Evolutionary conservation across 2,329 filamentous ascomycete species (phyloP), one percentile per base, ranked within the genome.

Genomic region (Didymosphaeria variabile): DNA sequence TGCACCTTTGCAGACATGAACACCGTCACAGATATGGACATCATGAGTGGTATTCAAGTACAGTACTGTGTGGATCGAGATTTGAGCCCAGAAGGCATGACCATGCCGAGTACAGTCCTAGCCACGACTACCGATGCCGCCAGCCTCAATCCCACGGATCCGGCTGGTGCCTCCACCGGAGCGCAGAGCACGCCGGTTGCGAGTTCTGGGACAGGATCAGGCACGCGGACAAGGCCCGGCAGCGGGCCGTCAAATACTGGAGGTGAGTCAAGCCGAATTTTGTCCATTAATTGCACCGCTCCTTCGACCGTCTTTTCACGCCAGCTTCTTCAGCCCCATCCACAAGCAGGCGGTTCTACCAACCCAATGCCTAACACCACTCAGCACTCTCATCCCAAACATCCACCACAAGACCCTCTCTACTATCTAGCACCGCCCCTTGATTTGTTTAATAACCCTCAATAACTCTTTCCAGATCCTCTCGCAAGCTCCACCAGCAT

Each of bases 1-100:
- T 67, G 65, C 45, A 65, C 62, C 1, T 67, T 63, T 32, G 58
- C 55, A 8, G 63, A 65, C 34, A 65, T 67, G 65, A 65, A 67
- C 29, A 65, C 62, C 1, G 21, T 40, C 19, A 67, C 65, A n/a
- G 65, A 67, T 59, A 31, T 65, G 7, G 31, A 42, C 26, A 55
- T 57, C 1, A 10, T 65, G 7, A 65, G 62, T 19, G 57, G 45
- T 5, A 56, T 67, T 10, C 65, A 67, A 19, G 56, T 65, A 17
- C 42, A 54, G 45, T 67, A 65, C 47, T 67, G 65, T 45, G 50
- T 50, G 6, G 65, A 67, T 31, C 29, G 59, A 5, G 49, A 47
- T 2, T 21, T 52, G 12, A 63, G 58, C 52, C 62, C 63, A 1
- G 50, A 40, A 5, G 65, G 65, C 2, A 65, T 67, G 65, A 46